phyloP scores from a whole-genome alignment of 169 alveolate genomes.

The Plasmodium reichenowi region DNA sequence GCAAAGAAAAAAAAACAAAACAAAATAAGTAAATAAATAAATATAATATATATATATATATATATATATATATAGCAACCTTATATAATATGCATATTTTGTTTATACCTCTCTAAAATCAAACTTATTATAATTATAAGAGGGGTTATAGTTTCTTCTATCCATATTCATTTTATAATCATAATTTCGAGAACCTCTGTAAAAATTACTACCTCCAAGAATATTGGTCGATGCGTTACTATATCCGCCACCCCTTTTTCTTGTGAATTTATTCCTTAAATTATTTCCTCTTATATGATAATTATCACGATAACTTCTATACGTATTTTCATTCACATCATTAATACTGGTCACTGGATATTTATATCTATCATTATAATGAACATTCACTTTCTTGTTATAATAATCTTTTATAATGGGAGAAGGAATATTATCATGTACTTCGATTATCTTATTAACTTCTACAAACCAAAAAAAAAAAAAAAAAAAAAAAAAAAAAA shows the following conservation, averaged over 20 bases:
- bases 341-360: constrained; percentile 9
- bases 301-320: constrained; percentile 44
- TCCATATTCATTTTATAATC: constrained; percentile 58
- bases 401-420: constrained; percentile 29
- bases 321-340: constrained; percentile 30
- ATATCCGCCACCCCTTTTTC: constrained; percentile 52
- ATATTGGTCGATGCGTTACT: constrained; percentile 27
- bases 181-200: constrained; percentile 53
- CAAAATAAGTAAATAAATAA: constrained; percentile 1
- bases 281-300: constrained; percentile 46
- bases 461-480: not conserved
- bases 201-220: constrained; percentile 33
- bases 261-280: constrained; percentile 40
- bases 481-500: not conserved
- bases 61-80: too few relatives aligned
- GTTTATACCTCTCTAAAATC: constrained; percentile 52
- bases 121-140: constrained; percentile 44
- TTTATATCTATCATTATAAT: constrained; percentile 58
- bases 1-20: not conserved
- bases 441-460: not conserved
- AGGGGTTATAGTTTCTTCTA: constrained; percentile 41
- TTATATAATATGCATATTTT: not conserved
- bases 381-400: constrained; percentile 9
- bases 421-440: constrained; percentile 9
- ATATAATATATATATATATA: not conserved